Base-by-base conservation (phyloP, 2,329 filamentous ascomycete species). In the Ambrosiella cleistominuta region DNA sequence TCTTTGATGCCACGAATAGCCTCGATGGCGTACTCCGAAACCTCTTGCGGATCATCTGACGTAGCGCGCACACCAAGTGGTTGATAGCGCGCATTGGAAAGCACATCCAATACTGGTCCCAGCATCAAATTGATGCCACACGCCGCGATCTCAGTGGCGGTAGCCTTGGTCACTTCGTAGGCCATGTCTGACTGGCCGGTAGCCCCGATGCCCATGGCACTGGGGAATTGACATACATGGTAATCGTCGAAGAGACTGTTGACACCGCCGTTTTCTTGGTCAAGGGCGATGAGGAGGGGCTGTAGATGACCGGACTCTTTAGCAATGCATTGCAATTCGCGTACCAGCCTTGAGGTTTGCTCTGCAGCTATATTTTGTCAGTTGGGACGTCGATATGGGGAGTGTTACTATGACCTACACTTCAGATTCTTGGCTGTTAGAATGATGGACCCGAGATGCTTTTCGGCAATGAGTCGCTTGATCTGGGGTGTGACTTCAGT, bases 221-320 rank as follows among this genome's bases (percentile, higher is more conserved):
- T 95, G 7, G 93, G 93, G 64, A 95, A 98, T 68, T 97, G 93
- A 63, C 88, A 89, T 64, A 97, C 91, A 68, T 90, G 93, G 66
- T 93, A 88, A 64, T 95, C 89, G 68, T 97, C 91, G 66, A 94
- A 96, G 1, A 97, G 78, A 70, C 88, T 95, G 72, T 96, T 97
- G 68, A 96, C 91, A 2, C 91, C 90, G 63, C 93, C 93, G 80
- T 98, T 97, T 69, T 98, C 93, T 68, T 98, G 93, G 67, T 97
- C 93, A 42, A 97, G 74, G 44, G 86, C 90, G 64, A 98, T 96
- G 57, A 94, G 75, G 15, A 98, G 73, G 1, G 93, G 93, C 2
- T 91, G 84, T 2, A 86, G 85, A 69, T 97, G 91, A 17, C 91
- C 91, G 61, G 91, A 85, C 70, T 94, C 80, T 66, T 88, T 86